phyloP scores from a whole-genome alignment of 2,329 filamentous ascomycete genomes.

The Colletotrichum sp. region DNA sequence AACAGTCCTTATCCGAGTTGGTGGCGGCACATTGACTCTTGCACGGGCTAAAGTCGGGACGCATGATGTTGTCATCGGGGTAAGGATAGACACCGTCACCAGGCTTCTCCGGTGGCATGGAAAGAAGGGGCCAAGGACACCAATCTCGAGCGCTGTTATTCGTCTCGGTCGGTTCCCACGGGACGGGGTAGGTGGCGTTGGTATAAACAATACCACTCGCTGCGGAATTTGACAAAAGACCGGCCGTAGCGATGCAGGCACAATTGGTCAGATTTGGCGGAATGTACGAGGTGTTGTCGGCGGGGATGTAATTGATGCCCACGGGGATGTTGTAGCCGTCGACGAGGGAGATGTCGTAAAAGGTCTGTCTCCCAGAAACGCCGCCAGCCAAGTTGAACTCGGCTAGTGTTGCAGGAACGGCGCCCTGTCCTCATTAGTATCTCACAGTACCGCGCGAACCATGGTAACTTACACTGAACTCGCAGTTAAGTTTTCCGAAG shows the following conservation, averaged over 20 bases:
- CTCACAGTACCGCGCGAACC: not conserved
- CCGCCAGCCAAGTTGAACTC: slow-evolving; percentile 81
- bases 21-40: slow-evolving; percentile 77
- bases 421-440: slow-evolving; percentile 55
- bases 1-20: slow-evolving; percentile 73
- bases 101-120: slow-evolving; percentile 70
- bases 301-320: slow-evolving; percentile 64
- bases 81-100: slow-evolving; percentile 82
- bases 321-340: slow-evolving; percentile 85
- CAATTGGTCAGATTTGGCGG: slow-evolving; percentile 79
- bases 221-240: slow-evolving; percentile 61
- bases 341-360: slow-evolving; percentile 85
- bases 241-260: slow-evolving; percentile 75
- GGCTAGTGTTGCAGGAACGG: slow-evolving; percentile 76
- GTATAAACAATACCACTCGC: slow-evolving; percentile 63
- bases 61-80: slow-evolving; percentile 74
- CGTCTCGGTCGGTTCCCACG: slow-evolving; percentile 66
- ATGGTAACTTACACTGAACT: slow-evolving; percentile 62
- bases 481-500: slow-evolving; percentile 71
- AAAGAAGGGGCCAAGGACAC: slow-evolving; percentile 83
- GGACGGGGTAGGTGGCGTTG: slow-evolving; percentile 70
- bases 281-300: slow-evolving; percentile 68
- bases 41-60: slow-evolving; percentile 79
- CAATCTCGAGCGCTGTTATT: slow-evolving; percentile 65
- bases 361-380: slow-evolving; percentile 65